Evolutionary conservation across 768 basidiomycete genomes (phyloP).

Genomic region (Boletus reticuloceps): DNA sequence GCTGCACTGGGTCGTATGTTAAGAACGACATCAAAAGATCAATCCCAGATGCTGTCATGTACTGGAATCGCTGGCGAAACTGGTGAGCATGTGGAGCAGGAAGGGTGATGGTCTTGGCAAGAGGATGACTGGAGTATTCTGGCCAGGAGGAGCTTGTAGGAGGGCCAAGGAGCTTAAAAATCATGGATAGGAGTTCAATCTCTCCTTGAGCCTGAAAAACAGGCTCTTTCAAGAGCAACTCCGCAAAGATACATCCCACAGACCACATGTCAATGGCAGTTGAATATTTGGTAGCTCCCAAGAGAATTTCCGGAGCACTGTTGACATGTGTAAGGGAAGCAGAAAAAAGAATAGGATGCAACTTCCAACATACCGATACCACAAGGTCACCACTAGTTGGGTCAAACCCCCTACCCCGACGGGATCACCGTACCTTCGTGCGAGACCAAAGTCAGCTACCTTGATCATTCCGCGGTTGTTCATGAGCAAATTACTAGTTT

Average conservation of each 20-base stretch:
- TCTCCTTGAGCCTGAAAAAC: slow-evolving; percentile 98
- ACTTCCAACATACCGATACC: slow-evolving; percentile 79
- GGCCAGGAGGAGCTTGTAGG: slow-evolving; percentile 89
- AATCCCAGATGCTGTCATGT: slow-evolving; percentile 79
- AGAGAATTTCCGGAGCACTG: slow-evolving; percentile 92
- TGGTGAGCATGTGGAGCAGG: slow-evolving; percentile 73
- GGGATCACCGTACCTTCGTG: slow-evolving; percentile 94
- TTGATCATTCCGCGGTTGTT: slow-evolving; percentile 99
- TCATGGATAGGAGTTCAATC: slow-evolving; percentile 88
- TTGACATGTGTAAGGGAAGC: slow-evolving; percentile 8
- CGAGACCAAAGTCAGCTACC: slow-evolving; percentile 97
- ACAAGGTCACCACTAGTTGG: slow-evolving; percentile 95
- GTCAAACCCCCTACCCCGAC: slow-evolving; percentile 96
- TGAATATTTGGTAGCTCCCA: slow-evolving; percentile 91
- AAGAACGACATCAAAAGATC: slow-evolving; percentile 81
- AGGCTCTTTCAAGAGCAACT: slow-evolving; percentile 91
- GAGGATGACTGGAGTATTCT: slow-evolving; percentile 72
- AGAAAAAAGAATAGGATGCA: slow-evolving; percentile 8
- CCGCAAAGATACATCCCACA: slow-evolving; percentile 97
- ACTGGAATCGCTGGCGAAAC: slow-evolving; percentile 83
- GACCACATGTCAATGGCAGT: slow-evolving; percentile 99
- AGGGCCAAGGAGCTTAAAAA: slow-evolving; percentile 93
- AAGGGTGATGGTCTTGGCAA: slow-evolving; percentile 74
- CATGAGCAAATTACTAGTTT: slow-evolving; percentile 97
- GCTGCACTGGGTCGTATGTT: slow-evolving; percentile 83